Evolutionary conservation across 106 monocot species (phyloP).

Genomic region (Allium fistulosum): DNA sequence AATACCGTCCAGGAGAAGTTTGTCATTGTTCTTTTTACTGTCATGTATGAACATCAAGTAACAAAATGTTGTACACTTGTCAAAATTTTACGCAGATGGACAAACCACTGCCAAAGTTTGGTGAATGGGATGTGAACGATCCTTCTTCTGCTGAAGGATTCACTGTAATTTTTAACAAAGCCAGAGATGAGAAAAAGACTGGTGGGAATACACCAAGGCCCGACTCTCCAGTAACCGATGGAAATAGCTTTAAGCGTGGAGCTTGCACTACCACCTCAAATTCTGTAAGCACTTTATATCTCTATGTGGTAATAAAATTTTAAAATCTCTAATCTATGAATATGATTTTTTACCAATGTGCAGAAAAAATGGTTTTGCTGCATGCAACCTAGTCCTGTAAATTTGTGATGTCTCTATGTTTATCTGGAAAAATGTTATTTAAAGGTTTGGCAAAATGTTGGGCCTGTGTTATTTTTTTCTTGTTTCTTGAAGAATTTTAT

Average conservation of each 20-base stretch:
- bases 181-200: slow-evolving; percentile 63
- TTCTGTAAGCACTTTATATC: slow-evolving; percentile 28
- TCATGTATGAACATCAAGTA: no score
- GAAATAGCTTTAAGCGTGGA: slow-evolving; percentile 12
- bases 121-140: slow-evolving; percentile 68
- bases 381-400: slow-evolving; percentile 36
- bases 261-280: slow-evolving; percentile 17
- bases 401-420: slow-evolving; percentile 36
- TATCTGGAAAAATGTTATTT: neutral
- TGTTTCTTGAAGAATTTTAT: neutral
- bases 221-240: slow-evolving; percentile 49
- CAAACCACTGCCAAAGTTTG: slow-evolving; percentile 50
- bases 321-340: neutral
- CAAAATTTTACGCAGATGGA: slow-evolving; percentile 17
- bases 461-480: neutral
- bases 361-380: slow-evolving; percentile 91
- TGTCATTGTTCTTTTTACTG: neutral
- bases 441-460: neutral
- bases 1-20: neutral
- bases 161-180: slow-evolving; percentile 69
- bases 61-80: no score
- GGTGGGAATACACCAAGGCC: slow-evolving; percentile 41
- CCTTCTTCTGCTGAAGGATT: slow-evolving; percentile 59
- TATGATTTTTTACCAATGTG: slow-evolving; percentile 3
- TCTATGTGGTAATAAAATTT: neutral